phyloP scores from a whole-genome alignment of 2,329 filamentous ascomycete genomes.

The Dactylellina cionopaga region DNA sequence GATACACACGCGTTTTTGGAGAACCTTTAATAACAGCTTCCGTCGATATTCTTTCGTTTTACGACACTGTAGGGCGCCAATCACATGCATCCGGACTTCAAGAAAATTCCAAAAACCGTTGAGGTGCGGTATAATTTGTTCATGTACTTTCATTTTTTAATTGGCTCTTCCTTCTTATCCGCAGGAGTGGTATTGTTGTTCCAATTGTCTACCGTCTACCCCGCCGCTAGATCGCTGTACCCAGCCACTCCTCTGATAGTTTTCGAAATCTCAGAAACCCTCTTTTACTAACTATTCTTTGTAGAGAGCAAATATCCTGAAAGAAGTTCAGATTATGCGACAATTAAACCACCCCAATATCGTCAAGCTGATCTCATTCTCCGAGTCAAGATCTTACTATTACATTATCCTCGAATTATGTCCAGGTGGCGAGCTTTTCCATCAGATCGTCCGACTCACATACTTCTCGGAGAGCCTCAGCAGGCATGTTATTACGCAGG shows the following conservation, averaged over 20 bases:
- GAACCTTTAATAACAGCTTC: slow-evolving; percentile 55
- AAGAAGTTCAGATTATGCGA: slow-evolving; percentile 99
- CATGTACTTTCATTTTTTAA: slow-evolving; percentile 27
- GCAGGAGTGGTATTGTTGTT: slow-evolving; percentile 39
- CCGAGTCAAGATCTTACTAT: slow-evolving; percentile 93
- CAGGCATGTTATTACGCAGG: slow-evolving; percentile 91
- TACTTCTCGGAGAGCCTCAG: slow-evolving; percentile 98
- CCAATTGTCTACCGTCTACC: slow-evolving; percentile 14
- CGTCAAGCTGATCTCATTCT: slow-evolving; percentile 90
- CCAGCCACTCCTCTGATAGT: slow-evolving; percentile 21
- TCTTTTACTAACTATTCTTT: slow-evolving; percentile 53
- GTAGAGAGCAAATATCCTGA: slow-evolving; percentile 95
- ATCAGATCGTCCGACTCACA: slow-evolving; percentile 96
- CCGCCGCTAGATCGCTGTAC: slow-evolving; percentile 18
- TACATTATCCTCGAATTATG: slow-evolving; percentile 97
- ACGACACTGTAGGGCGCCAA: slow-evolving; percentile 77
- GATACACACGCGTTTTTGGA: slow-evolving; percentile 40
- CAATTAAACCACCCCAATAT: slow-evolving; percentile 96
- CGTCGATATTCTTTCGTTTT: slow-evolving; percentile 15
- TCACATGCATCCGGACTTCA: slow-evolving; percentile 95
- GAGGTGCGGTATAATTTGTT: slow-evolving; percentile 79
- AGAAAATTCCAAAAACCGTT: slow-evolving; percentile 91
- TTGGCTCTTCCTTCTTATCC: neutral
- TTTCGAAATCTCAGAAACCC: neutral
- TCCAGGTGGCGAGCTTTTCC: slow-evolving; percentile 94